Base-by-base conservation (phyloP, 2,329 filamentous ascomycete genomes). In the Pseudogymnoascus sp. region DNA sequence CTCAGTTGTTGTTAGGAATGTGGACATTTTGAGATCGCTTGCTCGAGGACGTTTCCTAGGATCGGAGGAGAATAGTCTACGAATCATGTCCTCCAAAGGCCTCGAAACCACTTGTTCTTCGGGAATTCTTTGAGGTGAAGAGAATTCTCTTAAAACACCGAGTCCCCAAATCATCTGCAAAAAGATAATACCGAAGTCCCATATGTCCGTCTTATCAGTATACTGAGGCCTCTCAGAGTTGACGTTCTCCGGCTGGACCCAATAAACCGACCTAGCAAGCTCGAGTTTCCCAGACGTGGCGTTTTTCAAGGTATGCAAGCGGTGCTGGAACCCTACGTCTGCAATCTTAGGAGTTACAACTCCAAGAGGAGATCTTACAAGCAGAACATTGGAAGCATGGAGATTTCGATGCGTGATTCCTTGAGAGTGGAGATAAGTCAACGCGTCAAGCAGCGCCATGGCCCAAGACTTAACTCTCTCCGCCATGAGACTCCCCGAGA, bases 111-210 rank as follows among this genome's bases (percentile, higher is more conserved):
- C 81, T 35, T 92, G 75, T 1, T 85, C 85, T 11, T 87, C 85
- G 71, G 90, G 86, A 59, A 96, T 75, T 41, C 85, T 84, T 61
- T 82, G 84, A 1, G 93, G 92, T 0, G 91, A 95, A 14, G 86
- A 86, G 72, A 94, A 93, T 62, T 86, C 88, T 63, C 87, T 81
- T 16, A 88, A 79, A 6, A 91, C 83, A 66, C 91, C 85, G 35
- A 91, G 79, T 2, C 94, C 94, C 72, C 97, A 93, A 3, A 94
- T 83, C 91, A 97, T 97, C 72, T 99, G 93, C 38, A 96, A 74
- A 67, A 97, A 89, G 4, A 97, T 83, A 30, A 97, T 85, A 4
- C 94, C 94, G 68, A 99, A 86, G 66, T 97, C 90, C 94, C 94
- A 99, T 7, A 97, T 84, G 72, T 97, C 94, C 0, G 91, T 90